A percentile compares a stretch with the other conserved stretches of the same genome.
phyloP scores from a whole-genome alignment of 495 filamentous ascomycete genomes.

The Alectoria sarmentosa region DNA sequence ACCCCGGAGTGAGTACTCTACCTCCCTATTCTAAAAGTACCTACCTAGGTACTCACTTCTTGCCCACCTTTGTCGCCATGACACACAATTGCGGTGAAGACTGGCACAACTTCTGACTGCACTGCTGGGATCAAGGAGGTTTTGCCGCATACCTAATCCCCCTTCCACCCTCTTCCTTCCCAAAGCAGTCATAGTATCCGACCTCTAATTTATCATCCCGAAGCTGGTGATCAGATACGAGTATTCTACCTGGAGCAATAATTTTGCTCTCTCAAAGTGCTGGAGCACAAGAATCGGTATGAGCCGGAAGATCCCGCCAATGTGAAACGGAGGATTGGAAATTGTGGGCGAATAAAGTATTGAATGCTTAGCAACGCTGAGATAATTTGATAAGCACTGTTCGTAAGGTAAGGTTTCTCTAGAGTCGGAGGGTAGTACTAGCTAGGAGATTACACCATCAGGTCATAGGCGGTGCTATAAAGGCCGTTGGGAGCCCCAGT shows the following conservation, averaged over 20 bases:
- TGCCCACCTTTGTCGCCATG: slow-evolving; percentile 14
- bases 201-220: no score
- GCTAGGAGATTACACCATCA: not conserved
- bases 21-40: no score
- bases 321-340: not conserved
- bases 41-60: slow-evolving; percentile 7
- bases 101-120: slow-evolving; percentile 10
- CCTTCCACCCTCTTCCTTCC: not conserved
- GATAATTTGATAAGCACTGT: slow-evolving; percentile 2
- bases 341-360: not conserved
- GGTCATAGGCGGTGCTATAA: not conserved
- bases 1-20: no score
- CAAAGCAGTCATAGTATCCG: not conserved
- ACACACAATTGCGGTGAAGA: slow-evolving; percentile 25
- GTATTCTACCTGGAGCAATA: not conserved
- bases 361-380: not conserved
- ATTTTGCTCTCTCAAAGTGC: not conserved
- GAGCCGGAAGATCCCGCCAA: not conserved
- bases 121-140: not conserved
- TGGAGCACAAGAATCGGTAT: not conserved
- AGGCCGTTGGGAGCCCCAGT: not conserved
- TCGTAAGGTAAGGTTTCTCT: not conserved
- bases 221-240: not conserved
- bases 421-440: not conserved
- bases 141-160: not conserved